Evolutionary conservation across 768 basidiomycete species (phyloP), one percentile per base, ranked within the genome.

Genomic region (Boletus pseudo-olivaceus): DNA sequence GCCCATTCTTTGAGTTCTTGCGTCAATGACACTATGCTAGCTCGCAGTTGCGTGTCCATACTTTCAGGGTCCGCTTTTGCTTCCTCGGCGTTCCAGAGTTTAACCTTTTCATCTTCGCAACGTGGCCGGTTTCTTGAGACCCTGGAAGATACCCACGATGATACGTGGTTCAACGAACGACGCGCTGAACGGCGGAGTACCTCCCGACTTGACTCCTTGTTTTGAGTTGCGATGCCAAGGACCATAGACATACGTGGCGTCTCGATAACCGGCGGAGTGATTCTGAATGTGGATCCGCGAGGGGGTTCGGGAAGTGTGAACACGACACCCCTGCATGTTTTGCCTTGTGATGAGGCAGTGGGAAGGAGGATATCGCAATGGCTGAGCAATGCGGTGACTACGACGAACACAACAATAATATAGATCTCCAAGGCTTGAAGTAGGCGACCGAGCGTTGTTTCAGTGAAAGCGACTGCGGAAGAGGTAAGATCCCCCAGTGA

Each of bases 371-470:
- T 46, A 32, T 56, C 43, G 38, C 54, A 54, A 51, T 67, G 55
- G 34, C 53, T 61, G 47, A 71, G 50, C 62, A 80, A 73, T n/a
- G 77, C 70, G 33, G 69, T 61, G 47, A 85, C 72, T 55, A 87
- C 78, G 55, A 77, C 69, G 63, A 78, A 81, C n/a, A 88, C 67
- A 52, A 86, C 73, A 41, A 85, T 68, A 40, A 83, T 75, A 62
- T 84, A 91, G 23, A 84, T 60, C 62, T 87, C 84, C 33, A 83
- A 68, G 14, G 82, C 84, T 59, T 83, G 79, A 47, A 82, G 66
- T 60, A 90, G 81, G 43, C 85, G 82, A n/a, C 88, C 89, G 1
- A 87, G 70, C 10, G 76, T 75, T 7, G 80, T 81, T 69, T 90
- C 89, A 3, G 88, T 81, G 63, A 90, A 88, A 49, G 75, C 70